phyloP scores from a whole-genome alignment of 1,139 yeast species.

The Geotrichum phurueaensis region DNA sequence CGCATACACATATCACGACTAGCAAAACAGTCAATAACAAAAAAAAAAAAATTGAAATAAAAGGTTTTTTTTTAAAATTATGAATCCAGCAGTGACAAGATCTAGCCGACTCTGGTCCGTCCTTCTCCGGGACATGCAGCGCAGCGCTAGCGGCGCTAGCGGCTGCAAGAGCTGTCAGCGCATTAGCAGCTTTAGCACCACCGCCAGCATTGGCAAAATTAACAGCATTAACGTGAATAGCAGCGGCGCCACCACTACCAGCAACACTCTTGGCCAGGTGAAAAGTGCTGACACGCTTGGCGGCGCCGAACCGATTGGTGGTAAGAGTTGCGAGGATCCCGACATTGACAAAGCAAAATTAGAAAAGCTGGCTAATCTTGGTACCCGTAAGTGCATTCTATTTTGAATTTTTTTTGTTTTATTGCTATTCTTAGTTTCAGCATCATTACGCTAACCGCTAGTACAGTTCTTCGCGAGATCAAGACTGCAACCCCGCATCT shows the following conservation, averaged over 20 bases:
- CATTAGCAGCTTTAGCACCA: neutral
- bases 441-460: neutral
- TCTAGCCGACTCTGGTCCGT: neutral
- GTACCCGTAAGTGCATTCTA: constrained; percentile 3
- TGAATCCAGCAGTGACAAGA: neutral
- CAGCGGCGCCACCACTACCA: neutral
- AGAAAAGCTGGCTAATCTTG: constrained; percentile 11
- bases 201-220: neutral
- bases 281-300: neutral
- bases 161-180: neutral
- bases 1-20: too few species aligned
- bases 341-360: neutral
- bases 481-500: constrained; percentile 11
- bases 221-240: constrained; percentile 1
- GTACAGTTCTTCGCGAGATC: constrained; percentile 10
- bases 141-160: neutral
- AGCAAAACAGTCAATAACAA: too few species aligned
- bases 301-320: neutral
- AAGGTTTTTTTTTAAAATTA: too few species aligned
- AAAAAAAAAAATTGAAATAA: too few species aligned
- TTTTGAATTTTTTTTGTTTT: neutral
- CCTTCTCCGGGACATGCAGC: neutral
- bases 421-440: neutral
- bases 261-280: neutral
- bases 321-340: neutral